A percentile compares a stretch with the other conserved stretches of the same genome.
phyloP scores from a whole-genome alignment of 202 grass and related monocot genomes.

The Eragrostis tef region DNA sequence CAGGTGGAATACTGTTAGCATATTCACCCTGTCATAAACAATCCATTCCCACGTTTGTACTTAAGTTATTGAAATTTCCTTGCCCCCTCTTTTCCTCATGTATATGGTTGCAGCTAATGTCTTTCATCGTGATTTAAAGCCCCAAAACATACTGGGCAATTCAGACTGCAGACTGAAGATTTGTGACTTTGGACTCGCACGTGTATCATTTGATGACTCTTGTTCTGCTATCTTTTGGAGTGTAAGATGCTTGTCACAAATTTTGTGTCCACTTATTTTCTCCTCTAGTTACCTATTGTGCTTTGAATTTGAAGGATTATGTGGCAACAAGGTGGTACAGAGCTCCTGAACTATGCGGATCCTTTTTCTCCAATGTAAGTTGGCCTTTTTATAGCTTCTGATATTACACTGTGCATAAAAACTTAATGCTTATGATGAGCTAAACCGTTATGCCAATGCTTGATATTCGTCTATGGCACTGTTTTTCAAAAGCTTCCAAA shows the following conservation, averaged over 20 bases:
- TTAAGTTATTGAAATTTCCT: not conserved
- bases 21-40: slow-evolving; percentile 2
- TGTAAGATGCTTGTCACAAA: slow-evolving; percentile 52
- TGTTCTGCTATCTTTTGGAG: slow-evolving; percentile 89
- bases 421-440: slow-evolving; percentile 6
- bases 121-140: slow-evolving; percentile 96
- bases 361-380: slow-evolving; percentile 91
- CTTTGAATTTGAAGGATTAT: slow-evolving; percentile 78
- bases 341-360: slow-evolving; percentile 95
- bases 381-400: slow-evolving; percentile 34
- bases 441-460: slow-evolving; percentile 30
- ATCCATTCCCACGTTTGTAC: not conserved
- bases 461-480: not conserved
- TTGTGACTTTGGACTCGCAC: slow-evolving; percentile 96
- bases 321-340: slow-evolving; percentile 96
- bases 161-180: slow-evolving; percentile 89
- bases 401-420: slow-evolving; percentile 21
- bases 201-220: slow-evolving; percentile 70
- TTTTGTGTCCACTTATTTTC: slow-evolving; percentile 21
- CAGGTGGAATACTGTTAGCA: slow-evolving; percentile 42
- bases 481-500: slow-evolving; percentile 18
- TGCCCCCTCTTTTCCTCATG: slow-evolving; percentile 36
- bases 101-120: slow-evolving; percentile 70
- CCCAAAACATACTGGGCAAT: slow-evolving; percentile 89
- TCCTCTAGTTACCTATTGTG: slow-evolving; percentile 26